Evolutionary conservation across 2,329 filamentous ascomycete species (phyloP), one percentile per base, ranked within the genome.

Genomic region (Botrytis hyacinthi): DNA sequence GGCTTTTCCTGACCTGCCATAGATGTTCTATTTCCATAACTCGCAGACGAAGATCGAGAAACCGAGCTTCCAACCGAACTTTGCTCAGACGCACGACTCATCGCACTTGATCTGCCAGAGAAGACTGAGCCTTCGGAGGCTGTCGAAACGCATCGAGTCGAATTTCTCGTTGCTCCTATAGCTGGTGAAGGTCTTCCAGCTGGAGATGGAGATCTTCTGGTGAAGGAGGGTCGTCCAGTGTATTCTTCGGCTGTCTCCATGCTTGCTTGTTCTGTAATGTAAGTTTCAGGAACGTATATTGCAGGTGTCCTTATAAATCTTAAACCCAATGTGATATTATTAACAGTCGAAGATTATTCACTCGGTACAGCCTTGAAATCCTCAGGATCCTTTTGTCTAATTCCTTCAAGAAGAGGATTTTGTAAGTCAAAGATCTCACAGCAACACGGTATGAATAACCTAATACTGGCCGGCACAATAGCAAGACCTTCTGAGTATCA

Each of bases 91-190:
- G 89, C 86, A 68, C 87, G 84, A 71, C 67, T 81, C 82, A 77
- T 88, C 83, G 75, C 84, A 48, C 74, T 75, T 5, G 77, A 75
- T 65, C 73, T 74, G 51, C 73, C 80, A 32, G 88, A 90, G 72
- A 84, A 85, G 74, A 87, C 84, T 16, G 89, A 91, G 40, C 70
- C 75, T 20, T 76, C 76, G 4, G 80, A 81, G 26, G 87, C 85
- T 65, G 89, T 88, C 2, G 91, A 94, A 48, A 92, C 83, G 76
- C 88, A 90, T 75, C 91, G 90, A 71, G 89, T 87, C 71, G 91
- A 85, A 73, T 86, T 84, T 20, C 88, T 85, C 62, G 86, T 86
- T 60, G 88, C 84, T 59, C 88, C 87, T 73, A 92, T 84, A 73
- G 91, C 89, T 57, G 87, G 85, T n/a, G 87, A 87, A 10, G 92